Percentiles rank a stretch among this genome's conserved stretches.
These are phyloP conservation scores for Phytophthora meadii DNA, from an alignment of 352 stramenopile species.

Conservation along the genomic window DNA sequence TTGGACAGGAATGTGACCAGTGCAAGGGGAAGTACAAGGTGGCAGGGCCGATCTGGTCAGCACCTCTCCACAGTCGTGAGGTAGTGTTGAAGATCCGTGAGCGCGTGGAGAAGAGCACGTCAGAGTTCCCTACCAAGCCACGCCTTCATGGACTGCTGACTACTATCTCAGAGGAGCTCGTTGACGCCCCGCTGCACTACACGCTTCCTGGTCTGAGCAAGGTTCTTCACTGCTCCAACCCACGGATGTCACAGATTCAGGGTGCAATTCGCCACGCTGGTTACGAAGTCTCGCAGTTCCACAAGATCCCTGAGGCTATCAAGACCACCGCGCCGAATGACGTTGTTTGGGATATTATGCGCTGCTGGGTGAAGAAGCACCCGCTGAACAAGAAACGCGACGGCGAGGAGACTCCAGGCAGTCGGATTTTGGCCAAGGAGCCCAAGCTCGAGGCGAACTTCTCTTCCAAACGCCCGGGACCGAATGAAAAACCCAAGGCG, in stretches of 20 bases:
- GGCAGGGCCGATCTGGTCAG: conserved; percentile 97
- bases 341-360: conserved; percentile 98
- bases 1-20: conserved; percentile 79
- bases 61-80: conserved; percentile 95
- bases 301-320: conserved; percentile 98
- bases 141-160: conserved; percentile 96
- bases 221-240: conserved; percentile 93
- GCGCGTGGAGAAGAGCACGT: conserved; percentile 75
- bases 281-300: conserved; percentile 97
- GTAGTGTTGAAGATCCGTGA: conserved; percentile 87
- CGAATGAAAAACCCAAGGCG: conserved; percentile 90
- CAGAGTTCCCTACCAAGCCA: conserved; percentile 92
- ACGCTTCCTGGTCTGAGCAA: conserved; percentile 94
- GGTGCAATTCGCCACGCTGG: conserved; percentile 96
- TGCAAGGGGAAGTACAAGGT: conserved; percentile 90
- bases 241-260: conserved; percentile 94
- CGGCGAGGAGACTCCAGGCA: conserved; percentile 73
- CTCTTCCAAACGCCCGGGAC: conserved; percentile 63
- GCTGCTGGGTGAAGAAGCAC: conserved; percentile 96
- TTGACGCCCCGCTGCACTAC: conserved; percentile 97
- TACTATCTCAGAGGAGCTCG: conserved; percentile 95
- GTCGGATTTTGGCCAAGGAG: conserved; percentile 89
- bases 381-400: conserved; percentile 92
- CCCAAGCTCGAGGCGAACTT: conserved; percentile 89
- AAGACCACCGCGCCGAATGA: conserved; percentile 98